phyloP scores from a whole-genome alignment of 2,329 filamentous ascomycete genomes.

The Stachybotrys elegans region DNA sequence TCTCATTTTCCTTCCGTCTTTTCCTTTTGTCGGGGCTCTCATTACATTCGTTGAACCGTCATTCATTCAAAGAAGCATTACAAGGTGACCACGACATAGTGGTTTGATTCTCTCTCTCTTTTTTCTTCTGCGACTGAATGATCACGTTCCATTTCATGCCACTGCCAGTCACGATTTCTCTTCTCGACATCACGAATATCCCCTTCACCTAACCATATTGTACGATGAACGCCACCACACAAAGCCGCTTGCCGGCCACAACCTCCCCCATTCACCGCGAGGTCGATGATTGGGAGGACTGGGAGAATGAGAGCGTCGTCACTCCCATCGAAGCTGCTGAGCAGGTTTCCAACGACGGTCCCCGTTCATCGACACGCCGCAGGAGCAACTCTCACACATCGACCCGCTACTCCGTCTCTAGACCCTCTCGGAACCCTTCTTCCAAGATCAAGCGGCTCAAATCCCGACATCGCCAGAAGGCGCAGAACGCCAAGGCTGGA shows the following conservation, averaged over 20 bases:
- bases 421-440: slow-evolving; percentile 24
- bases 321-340: slow-evolving; percentile 34
- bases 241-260: slow-evolving; percentile 12
- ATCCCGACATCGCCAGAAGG: slow-evolving; percentile 57
- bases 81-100: too few species aligned
- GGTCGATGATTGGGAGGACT: slow-evolving; percentile 48
- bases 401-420: slow-evolving; percentile 18
- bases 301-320: slow-evolving; percentile 43
- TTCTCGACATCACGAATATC: too few species aligned
- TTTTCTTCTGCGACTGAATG: too few species aligned
- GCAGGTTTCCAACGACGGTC: slow-evolving; percentile 23
- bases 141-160: too few species aligned
- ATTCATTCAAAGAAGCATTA: too few species aligned
- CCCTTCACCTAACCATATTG: too few species aligned
- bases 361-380: slow-evolving; percentile 9
- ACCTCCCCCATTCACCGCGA: slow-evolving; percentile 8
- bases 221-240: slow-evolving; percentile 8
- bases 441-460: slow-evolving; percentile 42
- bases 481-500: slow-evolving; percentile 55
- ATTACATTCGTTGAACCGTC: too few species aligned
- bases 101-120: too few species aligned
- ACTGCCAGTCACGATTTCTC: too few species aligned
- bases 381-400: slow-evolving; percentile 9
- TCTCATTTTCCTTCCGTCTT: too few species aligned
- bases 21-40: too few species aligned